A percentile compares a stretch with the other conserved stretches of the same genome.
These are phyloP conservation scores for Yamadazyma aaseri DNA, from an alignment of 1,139 yeast species.

Conservation along the genomic window DNA sequence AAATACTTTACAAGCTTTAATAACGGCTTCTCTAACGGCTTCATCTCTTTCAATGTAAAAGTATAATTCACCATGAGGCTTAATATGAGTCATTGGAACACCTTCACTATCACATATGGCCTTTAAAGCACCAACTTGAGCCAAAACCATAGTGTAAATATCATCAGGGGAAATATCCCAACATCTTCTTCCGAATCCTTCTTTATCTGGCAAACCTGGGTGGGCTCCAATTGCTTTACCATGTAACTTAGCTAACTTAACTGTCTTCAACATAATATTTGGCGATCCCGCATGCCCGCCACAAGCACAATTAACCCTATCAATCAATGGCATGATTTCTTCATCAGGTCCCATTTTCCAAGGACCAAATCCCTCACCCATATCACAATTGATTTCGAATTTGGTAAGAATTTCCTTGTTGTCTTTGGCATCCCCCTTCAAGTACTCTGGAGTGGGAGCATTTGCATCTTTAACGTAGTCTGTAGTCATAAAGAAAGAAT, in stretches of 20 bases:
- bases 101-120: conserved; percentile 36
- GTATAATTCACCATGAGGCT: conserved; percentile 39
- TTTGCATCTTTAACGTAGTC: conserved; percentile 8
- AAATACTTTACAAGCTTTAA: conserved; percentile 34
- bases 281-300: conserved; percentile 41
- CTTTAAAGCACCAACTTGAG: conserved; percentile 39
- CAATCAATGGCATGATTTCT: conserved; percentile 36
- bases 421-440: conserved; percentile 14
- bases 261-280: conserved; percentile 30
- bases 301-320: conserved; percentile 39
- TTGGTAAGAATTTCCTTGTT: conserved; percentile 14
- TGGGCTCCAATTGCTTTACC: conserved; percentile 35
- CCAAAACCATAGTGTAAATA: conserved; percentile 30
- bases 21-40: conserved; percentile 31
- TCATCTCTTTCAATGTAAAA: conserved; percentile 34
- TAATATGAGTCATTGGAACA: conserved; percentile 28
- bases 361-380: conserved; percentile 40
- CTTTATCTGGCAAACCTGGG: conserved; percentile 36
- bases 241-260: conserved; percentile 30
- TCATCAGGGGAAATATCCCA: conserved; percentile 35
- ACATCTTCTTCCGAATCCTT: conserved; percentile 36
- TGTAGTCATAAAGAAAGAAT: conserved; percentile 1
- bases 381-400: conserved; percentile 33
- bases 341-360: conserved; percentile 40
- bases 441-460: conserved; percentile 13